Percentiles rank a stretch among this genome's conserved stretches.
Conservation (phyloP, 176 grass and related monocot species). For the Chrysopogon serrulatus region DNA sequence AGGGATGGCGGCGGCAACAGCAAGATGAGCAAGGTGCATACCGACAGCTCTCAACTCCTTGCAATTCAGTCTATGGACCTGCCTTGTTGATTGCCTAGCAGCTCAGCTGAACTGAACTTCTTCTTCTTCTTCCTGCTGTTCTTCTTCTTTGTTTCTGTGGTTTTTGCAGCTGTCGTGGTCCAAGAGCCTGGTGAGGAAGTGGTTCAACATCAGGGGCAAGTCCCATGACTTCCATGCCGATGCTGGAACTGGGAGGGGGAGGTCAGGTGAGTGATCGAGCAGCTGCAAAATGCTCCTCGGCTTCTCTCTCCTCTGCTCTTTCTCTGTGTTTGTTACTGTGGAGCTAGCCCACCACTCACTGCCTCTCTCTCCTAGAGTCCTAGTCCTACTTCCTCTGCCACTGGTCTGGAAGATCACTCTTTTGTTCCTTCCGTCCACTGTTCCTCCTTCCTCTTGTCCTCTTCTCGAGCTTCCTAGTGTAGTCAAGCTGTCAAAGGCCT, state of each 20-base stretch:
- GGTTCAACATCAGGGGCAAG: constrained; percentile 94
- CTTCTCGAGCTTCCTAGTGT: constrained; percentile 22
- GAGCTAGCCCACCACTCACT: constrained; percentile 17
- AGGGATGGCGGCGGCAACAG: constrained; percentile 60
- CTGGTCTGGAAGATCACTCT: constrained; percentile 28
- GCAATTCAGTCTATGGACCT: neutral
- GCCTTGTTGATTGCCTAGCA: neutral
- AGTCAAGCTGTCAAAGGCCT: constrained; percentile 39
- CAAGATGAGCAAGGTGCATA: constrained; percentile 93
- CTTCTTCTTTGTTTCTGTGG: neutral
- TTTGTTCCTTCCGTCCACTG: constrained; percentile 38
- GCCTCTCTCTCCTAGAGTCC: too few species aligned
- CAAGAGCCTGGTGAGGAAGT: constrained; percentile 85
- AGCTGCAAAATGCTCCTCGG: neutral
- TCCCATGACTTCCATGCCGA: constrained; percentile 83
- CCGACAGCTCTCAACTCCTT: neutral
- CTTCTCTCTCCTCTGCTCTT: neutral
- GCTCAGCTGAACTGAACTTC: neutral
- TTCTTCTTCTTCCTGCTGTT: neutral
- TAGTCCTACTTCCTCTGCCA: constrained; percentile 20
- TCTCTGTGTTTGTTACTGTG: constrained; percentile 5
- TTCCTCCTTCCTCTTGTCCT: constrained; percentile 10
- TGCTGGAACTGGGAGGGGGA: constrained; percentile 21
- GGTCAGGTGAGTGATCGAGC: constrained; percentile 48
- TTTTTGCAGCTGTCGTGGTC: constrained; percentile 66